Percentiles rank a stretch among this genome's conserved stretches.
These are phyloP conservation scores for Fusarium denticulatum DNA, from an alignment of 2,329 filamentous ascomycete genomes.

Conservation along the genomic window DNA sequence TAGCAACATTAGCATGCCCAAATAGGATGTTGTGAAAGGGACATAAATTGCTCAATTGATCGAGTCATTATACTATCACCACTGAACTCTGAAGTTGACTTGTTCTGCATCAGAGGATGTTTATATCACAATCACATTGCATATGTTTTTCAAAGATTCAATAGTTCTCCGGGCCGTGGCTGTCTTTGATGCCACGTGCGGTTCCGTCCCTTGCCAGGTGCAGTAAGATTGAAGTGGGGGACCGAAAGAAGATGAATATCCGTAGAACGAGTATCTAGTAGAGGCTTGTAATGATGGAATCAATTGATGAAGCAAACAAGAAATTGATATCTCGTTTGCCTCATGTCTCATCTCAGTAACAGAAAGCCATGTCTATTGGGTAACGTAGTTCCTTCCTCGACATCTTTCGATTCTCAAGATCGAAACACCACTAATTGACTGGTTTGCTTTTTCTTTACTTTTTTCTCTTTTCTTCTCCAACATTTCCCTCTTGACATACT, in stretches of 20 bases:
- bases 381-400: background rate
- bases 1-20: background rate
- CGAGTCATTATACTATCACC: background rate
- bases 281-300: background rate
- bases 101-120: background rate
- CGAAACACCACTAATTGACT: background rate
- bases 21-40: slow-evolving; percentile 4
- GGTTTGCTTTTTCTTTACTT: background rate
- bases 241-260: slow-evolving; percentile 14
- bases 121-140: background rate
- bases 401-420: background rate
- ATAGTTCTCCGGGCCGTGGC: slow-evolving; percentile 7
- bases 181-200: slow-evolving; percentile 37
- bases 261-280: no score
- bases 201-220: slow-evolving; percentile 26
- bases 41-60: background rate
- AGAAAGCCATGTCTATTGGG: background rate
- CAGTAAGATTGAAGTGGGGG: slow-evolving; percentile 18
- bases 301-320: background rate
- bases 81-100: background rate
- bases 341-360: background rate
- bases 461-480: background rate
- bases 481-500: background rate
- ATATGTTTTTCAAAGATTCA: slow-evolving; percentile 11
- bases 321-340: slow-evolving; percentile 1